phyloP scores from a whole-genome alignment of 257 asterid genomes.

The Nicotiana attenuata region DNA sequence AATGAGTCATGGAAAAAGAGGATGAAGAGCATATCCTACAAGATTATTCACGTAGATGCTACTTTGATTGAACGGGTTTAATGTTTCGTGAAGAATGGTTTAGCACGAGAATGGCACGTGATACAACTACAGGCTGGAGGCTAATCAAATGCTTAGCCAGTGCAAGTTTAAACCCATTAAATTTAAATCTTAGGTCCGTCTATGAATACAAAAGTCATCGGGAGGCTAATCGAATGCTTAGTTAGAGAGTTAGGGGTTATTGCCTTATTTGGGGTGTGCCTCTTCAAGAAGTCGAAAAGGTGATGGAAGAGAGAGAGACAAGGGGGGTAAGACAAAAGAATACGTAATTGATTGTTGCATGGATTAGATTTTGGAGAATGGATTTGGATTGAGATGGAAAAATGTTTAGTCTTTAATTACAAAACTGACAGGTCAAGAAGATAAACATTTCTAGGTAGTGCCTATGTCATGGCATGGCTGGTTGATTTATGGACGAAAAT shows the following conservation, averaged over 20 bases:
- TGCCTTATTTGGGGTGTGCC: not conserved
- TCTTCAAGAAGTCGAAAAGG: not conserved
- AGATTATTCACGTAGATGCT: not conserved
- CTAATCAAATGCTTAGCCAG: too few relatives aligned
- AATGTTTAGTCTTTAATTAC: not conserved
- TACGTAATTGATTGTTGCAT: not conserved
- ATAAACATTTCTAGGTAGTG: not conserved
- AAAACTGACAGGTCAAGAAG: not conserved
- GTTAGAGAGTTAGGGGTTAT: not conserved
- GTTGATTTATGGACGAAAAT: too few relatives aligned
- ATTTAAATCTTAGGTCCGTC: too few relatives aligned
- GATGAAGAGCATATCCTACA: not conserved
- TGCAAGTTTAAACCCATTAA: too few relatives aligned
- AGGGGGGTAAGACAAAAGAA: not conserved
- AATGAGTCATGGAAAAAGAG: slow-evolving; percentile 12
- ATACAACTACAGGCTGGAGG: not conserved
- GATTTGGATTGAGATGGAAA: not conserved
- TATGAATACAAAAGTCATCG: not conserved
- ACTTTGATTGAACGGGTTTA: too few relatives aligned
- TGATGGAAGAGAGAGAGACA: not conserved
- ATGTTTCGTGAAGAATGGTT: too few relatives aligned
- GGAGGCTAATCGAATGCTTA: not conserved
- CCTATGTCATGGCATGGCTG: not conserved
- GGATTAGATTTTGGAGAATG: not conserved
- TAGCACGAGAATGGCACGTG: not conserved